Evolutionary conservation across 495 filamentous ascomycete genomes (phyloP), one percentile per base, ranked within the genome.

Genomic region (Choiromyces venosus): DNA sequence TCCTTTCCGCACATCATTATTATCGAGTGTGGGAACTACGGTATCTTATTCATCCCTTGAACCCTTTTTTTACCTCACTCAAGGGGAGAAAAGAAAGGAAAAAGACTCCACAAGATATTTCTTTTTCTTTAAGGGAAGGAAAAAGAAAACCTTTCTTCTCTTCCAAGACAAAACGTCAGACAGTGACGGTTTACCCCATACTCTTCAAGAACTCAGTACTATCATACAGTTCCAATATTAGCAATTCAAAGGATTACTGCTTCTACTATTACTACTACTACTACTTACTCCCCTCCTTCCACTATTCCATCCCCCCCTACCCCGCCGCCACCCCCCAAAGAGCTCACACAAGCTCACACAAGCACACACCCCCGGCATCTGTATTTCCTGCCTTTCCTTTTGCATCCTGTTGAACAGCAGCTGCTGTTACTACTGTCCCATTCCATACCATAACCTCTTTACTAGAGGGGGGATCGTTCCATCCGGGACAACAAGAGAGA

Each of bases 221-320:
- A n/a, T n/a, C n/a, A n/a, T n/a, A 52, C 21, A 61, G 25, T 61
- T 61, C 52, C 52, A 56, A 56, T 56, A 61, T 61, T 61, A 61
- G 52, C 52, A 61, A 61, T 61, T 61, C 52, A 61, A 61, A 61
- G 52, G 52, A 25, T 61, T 29, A 61, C 52, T 29, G 10, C 52
- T 61, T 2, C 25, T 61, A 29, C 52, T 61, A 61, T 25, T 61
- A 61, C 16, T 61, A 61, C 52, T 61, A 25, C 46, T 61, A 29
- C 46, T 61, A 52, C 44, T 40, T 40, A 44, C 44, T 29, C n/a
- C 52, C 52, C 52, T 61, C 52, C n/a, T 61, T 61, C 25, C 25
- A 5, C 25, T 61, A 61, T 61, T 61, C 46, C 52, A 29, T 21
- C 25, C 52, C 52, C 52, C n/a, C n/a, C 52, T 61, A n/a, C 52